These are phyloP conservation scores for Venturia pyrina DNA, from an alignment of 2,329 filamentous ascomycete species.

Conservation along the genomic window DNA sequence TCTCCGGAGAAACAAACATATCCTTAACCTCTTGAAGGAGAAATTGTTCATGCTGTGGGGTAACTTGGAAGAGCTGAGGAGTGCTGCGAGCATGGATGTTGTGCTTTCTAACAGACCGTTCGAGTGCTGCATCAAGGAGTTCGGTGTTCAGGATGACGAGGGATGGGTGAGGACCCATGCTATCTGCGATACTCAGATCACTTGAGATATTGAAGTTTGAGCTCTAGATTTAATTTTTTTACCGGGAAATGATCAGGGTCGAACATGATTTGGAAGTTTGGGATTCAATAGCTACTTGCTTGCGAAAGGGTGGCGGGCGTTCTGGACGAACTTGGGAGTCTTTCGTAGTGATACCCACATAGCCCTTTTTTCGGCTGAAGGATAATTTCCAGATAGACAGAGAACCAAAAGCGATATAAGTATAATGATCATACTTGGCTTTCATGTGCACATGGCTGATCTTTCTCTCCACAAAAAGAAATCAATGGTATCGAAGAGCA, in stretches of 20 bases:
- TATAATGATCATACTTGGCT: neutral
- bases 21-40: conserved; percentile 43
- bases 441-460: neutral
- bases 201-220: neutral
- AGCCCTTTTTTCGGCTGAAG: neutral
- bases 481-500: too few relatives aligned
- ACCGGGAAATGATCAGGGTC: neutral
- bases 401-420: neutral
- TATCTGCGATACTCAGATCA: conserved; percentile 21
- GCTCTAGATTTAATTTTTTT: neutral
- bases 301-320: neutral
- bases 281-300: neutral
- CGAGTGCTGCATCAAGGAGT: conserved; percentile 35
- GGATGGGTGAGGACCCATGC: conserved; percentile 25
- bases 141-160: conserved; percentile 24
- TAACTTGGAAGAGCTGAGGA: conserved; percentile 64
- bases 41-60: conserved; percentile 77
- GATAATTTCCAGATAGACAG: neutral
- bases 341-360: neutral
- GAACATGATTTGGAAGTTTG: neutral
- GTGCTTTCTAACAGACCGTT: conserved; percentile 32
- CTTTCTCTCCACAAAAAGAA: neutral
- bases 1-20: conserved; percentile 30
- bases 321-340: neutral
- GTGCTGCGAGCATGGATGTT: conserved; percentile 18